Percentiles rank a stretch among this genome's conserved stretches.
Conservation (phyloP, 768 basidiomycete genomes). For the Amanita muscaria region DNA sequence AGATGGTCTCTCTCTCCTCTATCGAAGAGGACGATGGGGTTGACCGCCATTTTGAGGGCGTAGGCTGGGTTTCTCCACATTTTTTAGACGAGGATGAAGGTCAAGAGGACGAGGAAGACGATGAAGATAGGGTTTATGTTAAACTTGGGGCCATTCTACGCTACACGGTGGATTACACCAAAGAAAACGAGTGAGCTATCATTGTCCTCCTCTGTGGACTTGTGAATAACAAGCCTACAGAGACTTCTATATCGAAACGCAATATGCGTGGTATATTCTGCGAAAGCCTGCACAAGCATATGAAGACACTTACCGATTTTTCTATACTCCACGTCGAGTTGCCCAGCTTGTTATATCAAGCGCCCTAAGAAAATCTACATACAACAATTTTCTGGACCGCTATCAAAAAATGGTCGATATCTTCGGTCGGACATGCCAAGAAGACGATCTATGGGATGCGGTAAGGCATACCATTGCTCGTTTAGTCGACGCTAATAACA, state of each 20-base stretch:
- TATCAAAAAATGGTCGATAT: constrained; percentile 27
- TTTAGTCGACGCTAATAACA: background rate
- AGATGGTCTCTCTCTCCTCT: constrained; percentile 38
- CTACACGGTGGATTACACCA: constrained; percentile 43
- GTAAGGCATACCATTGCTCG: constrained; percentile 16
- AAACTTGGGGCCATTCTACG: constrained; percentile 38
- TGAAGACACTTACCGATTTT: constrained; percentile 31
- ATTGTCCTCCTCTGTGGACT: background rate
- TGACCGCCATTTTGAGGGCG: constrained; percentile 40
- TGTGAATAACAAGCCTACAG: constrained; percentile 24
- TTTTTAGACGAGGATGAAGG: constrained; percentile 56
- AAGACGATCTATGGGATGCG: constrained; percentile 24
- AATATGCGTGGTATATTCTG: constrained; percentile 56
- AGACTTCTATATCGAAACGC: constrained; percentile 57
- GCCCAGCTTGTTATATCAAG: constrained; percentile 38
- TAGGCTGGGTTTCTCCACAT: constrained; percentile 41
- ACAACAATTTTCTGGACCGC: constrained; percentile 25
- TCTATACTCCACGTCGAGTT: constrained; percentile 42
- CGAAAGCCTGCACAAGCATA: constrained; percentile 40
- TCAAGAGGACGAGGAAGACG: constrained; percentile 38
- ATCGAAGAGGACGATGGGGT: constrained; percentile 36
- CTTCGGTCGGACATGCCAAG: constrained; percentile 25
- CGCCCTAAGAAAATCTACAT: constrained; percentile 25
- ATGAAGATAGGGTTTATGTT: constrained; percentile 31
- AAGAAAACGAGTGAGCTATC: constrained; percentile 38